Evolutionary conservation across 768 basidiomycete species (phyloP), one percentile per base, ranked within the genome.

Genomic region (Mycena vulgaris): DNA sequence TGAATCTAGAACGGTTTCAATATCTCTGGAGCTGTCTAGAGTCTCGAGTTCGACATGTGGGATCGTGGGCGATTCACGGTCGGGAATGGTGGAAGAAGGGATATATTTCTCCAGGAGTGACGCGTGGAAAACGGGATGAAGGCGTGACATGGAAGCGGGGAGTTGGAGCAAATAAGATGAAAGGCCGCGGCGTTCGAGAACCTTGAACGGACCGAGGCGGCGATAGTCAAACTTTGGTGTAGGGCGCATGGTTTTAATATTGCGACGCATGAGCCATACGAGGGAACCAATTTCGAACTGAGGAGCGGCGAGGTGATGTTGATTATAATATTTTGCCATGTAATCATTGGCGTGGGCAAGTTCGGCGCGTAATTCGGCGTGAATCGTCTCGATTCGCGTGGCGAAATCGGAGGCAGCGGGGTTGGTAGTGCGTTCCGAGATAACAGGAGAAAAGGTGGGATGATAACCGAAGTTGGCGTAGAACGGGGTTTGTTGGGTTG

Each of bases 41-140:
- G 35, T 6, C 6, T 37, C 35, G 35, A 37, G 35, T 37, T 37
- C 35, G 35, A 37, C 35, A 37, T 37, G 35, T 6, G 35, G 35
- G 14, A 37, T 37, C 35, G 35, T 37, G 6, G 35, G 35, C 14
- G 35, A 37, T 37, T 37, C 35, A 37, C 35, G 35, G 14, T 37
- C 35, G 14, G 35, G 35, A 14, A 37, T 37, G 35, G 6, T 37
- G 35, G 35, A 37, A 37, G 35, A 37, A 37, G n/a, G n/a, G n/a
- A n/a, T n/a, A n/a, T n/a, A n/a, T n/a, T n/a, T n/a, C n/a, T n/a
- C n/a, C n/a, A n/a, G 35, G 35, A 37, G 14, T 37, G 80, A 83
- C 28, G 78, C 76, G 66, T 84, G 76, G 75, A 86, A 84, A 13
- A 84, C 80, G 27, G 82, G 83, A 40, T 84, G 81, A 16, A 85